Conservation (phyloP, 2,329 filamentous ascomycete species). For the Fusarium sp. region DNA sequence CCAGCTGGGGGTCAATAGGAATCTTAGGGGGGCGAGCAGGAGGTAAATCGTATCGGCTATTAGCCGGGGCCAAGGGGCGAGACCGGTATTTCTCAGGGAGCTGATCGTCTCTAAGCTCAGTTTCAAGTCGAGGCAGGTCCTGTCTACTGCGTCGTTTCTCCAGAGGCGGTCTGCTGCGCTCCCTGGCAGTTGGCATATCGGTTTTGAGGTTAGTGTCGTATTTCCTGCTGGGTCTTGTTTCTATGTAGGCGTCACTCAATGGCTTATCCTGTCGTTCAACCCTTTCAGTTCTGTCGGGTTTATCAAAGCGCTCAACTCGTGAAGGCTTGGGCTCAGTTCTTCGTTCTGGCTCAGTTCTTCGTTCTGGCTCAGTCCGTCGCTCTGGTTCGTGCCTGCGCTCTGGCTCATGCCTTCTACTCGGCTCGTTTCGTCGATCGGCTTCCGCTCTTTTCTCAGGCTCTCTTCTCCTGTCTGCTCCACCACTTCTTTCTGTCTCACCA, state of each 20-base stretch:
- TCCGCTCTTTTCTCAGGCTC: slow-evolving; percentile 21
- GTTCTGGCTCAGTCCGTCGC: not conserved
- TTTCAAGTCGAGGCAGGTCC: slow-evolving; percentile 62
- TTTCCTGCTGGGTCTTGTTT: slow-evolving; percentile 28
- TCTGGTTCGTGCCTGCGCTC: slow-evolving; percentile 42
- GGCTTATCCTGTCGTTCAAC: slow-evolving; percentile 30
- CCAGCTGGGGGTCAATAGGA: slow-evolving; percentile 54
- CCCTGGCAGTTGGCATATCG: slow-evolving; percentile 28
- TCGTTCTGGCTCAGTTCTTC: not conserved
- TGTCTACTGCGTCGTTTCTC: slow-evolving; percentile 53
- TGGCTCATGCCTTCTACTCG: slow-evolving; percentile 11
- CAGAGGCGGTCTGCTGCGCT: slow-evolving; percentile 43
- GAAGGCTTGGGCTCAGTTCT: slow-evolving; percentile 11
- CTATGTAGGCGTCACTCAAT: slow-evolving; percentile 21
- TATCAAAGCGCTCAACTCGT: slow-evolving; percentile 33
- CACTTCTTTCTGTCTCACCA: slow-evolving; percentile 46
- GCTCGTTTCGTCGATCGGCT: slow-evolving; percentile 11
- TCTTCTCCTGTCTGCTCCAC: slow-evolving; percentile 12
- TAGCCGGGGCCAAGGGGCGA: slow-evolving; percentile 54
- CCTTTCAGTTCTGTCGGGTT: slow-evolving; percentile 17
- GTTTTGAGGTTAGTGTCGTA: slow-evolving; percentile 39
- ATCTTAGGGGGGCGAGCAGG: slow-evolving; percentile 48
- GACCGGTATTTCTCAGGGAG: slow-evolving; percentile 53
- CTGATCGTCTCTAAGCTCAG: slow-evolving; percentile 52
- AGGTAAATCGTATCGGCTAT: slow-evolving; percentile 51